Percentiles rank a stretch among this genome's conserved stretches.
Evolutionary conservation across 148 eudicot genomes (phyloP).

Genomic region (Spergularia marina): DNA sequence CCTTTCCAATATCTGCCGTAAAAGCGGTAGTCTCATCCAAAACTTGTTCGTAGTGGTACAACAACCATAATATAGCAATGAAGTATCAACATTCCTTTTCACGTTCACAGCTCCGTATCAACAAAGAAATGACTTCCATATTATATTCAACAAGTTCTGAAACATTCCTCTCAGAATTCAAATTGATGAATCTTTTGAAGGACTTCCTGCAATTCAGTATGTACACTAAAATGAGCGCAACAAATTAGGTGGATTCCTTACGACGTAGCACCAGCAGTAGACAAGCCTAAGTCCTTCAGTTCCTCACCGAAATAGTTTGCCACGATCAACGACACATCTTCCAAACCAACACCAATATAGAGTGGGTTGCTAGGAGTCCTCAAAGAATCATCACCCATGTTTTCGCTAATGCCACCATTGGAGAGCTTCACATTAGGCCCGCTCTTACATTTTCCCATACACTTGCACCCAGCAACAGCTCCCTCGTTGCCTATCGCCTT

Average conservation of each 20-base stretch:
- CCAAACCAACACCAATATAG: constrained; percentile 68
- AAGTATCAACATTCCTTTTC: not conserved
- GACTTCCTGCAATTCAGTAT: not conserved
- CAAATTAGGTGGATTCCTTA: not conserved
- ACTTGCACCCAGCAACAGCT: constrained; percentile 74
- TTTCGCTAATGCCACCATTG: constrained; percentile 9
- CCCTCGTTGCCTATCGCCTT: constrained; percentile 48
- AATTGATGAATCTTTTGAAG: not conserved
- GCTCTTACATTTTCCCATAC: constrained; percentile 84
- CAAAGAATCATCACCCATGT: constrained; percentile 24
- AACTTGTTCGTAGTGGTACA: no score
- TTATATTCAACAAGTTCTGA: not conserved
- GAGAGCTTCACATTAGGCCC: constrained; percentile 67
- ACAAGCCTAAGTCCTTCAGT: constrained; percentile 17
- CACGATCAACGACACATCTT: constrained; percentile 66
- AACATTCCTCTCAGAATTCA: not conserved
- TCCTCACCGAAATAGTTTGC: constrained; percentile 44
- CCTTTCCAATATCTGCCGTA: no score
- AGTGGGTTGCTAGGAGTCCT: constrained; percentile 41
- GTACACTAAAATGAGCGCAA: not conserved
- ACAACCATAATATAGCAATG: no score
- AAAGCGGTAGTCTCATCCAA: no score
- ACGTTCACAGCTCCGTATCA: not conserved
- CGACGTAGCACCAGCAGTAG: constrained; percentile 19
- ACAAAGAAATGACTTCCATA: not conserved